These are phyloP conservation scores for Xylaria sp. DNA, from an alignment of 2,329 filamentous ascomycete species.

Conservation along the genomic window DNA sequence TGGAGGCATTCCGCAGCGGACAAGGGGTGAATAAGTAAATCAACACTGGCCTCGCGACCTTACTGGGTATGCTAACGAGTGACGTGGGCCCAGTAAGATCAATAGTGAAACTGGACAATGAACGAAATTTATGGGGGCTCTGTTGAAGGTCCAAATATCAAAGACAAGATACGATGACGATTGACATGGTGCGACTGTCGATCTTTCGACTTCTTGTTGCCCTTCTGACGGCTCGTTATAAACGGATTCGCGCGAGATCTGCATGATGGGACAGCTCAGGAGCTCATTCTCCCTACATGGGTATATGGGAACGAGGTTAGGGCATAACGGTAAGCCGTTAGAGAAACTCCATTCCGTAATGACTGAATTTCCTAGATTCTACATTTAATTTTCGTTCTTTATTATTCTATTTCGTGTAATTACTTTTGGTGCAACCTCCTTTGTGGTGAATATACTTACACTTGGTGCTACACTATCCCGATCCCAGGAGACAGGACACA, in stretches of 20 bases:
- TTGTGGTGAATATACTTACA: not conserved
- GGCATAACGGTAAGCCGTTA: not conserved
- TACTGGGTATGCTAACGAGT: not conserved
- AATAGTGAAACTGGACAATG: slow-evolving; percentile 24
- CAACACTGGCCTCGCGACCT: slow-evolving; percentile 7
- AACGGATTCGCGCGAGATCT: slow-evolving; percentile 29
- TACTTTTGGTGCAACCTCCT: not conserved
- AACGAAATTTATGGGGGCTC: slow-evolving; percentile 19
- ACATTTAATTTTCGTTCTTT: not conserved
- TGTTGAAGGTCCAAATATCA: slow-evolving; percentile 11
- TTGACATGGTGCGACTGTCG: slow-evolving; percentile 27
- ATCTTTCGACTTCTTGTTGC: slow-evolving; percentile 6
- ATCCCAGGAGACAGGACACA: not conserved
- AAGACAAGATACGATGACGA: slow-evolving; percentile 15
- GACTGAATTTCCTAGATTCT: not conserved
- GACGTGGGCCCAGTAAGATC: slow-evolving; percentile 21
- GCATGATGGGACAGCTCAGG: slow-evolving; percentile 22
- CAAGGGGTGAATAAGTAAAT: not conserved
- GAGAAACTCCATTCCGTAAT: not conserved
- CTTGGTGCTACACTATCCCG: slow-evolving; percentile 9
- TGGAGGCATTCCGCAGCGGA: slow-evolving; percentile 1
- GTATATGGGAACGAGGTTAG: not conserved
- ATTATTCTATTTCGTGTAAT: not conserved
- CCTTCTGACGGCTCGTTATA: not conserved
- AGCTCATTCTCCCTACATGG: not conserved